These are phyloP conservation scores for Capronia coronata DNA, from an alignment of 2,329 filamentous ascomycete species.

Conservation along the genomic window DNA sequence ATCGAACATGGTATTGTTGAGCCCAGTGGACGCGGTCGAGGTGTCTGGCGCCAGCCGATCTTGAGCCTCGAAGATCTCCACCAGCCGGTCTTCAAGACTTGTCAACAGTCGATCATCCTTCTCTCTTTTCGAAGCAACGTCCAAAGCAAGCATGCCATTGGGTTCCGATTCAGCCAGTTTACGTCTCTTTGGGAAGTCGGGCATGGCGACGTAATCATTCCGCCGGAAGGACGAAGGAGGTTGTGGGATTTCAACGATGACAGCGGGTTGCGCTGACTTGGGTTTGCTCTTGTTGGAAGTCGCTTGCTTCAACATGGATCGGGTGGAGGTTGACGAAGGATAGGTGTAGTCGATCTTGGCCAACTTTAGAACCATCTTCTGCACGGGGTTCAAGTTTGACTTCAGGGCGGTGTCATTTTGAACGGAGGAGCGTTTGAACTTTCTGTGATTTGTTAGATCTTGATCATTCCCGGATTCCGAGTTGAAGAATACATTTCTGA, in stretches of 20 bases:
- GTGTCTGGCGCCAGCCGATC: constrained; percentile 57
- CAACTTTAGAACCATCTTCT: constrained; percentile 22
- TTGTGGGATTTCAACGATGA: constrained; percentile 46
- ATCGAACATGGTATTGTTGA: constrained; percentile 52
- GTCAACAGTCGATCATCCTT: constrained; percentile 67
- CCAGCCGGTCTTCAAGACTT: constrained; percentile 62
- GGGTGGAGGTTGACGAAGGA: constrained; percentile 6
- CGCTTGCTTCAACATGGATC: constrained; percentile 8
- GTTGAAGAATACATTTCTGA: constrained; percentile 16
- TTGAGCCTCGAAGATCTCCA: constrained; percentile 70
- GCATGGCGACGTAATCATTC: constrained; percentile 38
- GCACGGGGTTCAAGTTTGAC: constrained; percentile 17
- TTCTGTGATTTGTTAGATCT: constrained; percentile 7
- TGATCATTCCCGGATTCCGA: neutral
- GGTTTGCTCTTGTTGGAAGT: constrained; percentile 8
- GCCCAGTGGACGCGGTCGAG: constrained; percentile 34
- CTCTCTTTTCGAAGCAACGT: constrained; percentile 68
- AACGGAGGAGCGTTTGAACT: constrained; percentile 19
- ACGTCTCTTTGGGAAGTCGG: constrained; percentile 36
- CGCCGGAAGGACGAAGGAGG: constrained; percentile 37
- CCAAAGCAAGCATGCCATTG: constrained; percentile 54
- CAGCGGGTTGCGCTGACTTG: constrained; percentile 12
- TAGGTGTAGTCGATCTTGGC: constrained; percentile 22
- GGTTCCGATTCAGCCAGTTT: constrained; percentile 52
- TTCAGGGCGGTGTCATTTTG: constrained; percentile 7